phyloP scores from a whole-genome alignment of 164 flowering plant genomes.

The Stephania yunnanensis region DNA sequence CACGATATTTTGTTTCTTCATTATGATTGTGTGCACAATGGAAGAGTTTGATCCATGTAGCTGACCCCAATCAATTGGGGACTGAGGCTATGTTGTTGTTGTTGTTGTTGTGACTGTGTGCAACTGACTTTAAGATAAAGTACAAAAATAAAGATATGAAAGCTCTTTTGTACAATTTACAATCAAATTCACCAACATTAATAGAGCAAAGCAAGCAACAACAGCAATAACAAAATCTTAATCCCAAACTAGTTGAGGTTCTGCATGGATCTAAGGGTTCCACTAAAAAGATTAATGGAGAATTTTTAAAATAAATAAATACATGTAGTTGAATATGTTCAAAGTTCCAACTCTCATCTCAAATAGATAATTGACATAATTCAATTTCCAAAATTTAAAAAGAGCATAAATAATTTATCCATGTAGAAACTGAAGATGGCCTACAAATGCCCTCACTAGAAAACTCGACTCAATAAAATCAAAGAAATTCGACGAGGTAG shows the following conservation, averaged over 20 bases:
- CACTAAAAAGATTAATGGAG: background rate
- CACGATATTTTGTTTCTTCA: background rate
- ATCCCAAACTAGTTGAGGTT: too few relatives aligned
- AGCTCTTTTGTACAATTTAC: background rate
- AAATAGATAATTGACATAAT: background rate
- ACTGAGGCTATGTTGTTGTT: too few relatives aligned
- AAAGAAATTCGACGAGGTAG: too few relatives aligned
- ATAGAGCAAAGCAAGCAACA: too few relatives aligned
- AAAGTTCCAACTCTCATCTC: background rate
- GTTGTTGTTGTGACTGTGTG: background rate
- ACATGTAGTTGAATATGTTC: background rate
- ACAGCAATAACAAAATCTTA: too few relatives aligned
- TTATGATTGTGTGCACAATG: background rate
- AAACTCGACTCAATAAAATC: too few relatives aligned
- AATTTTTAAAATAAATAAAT: background rate
- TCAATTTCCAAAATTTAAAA: background rate
- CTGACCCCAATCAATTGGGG: too few relatives aligned
- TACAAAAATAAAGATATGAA: background rate
- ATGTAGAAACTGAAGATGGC: too few relatives aligned
- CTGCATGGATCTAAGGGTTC: too few relatives aligned
- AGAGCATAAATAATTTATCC: background rate
- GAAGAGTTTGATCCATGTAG: too few relatives aligned
- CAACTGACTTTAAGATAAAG: background rate
- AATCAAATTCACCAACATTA: background rate
- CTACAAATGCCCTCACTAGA: too few relatives aligned